A percentile compares a stretch with the other conserved stretches of the same genome.
phyloP scores from a whole-genome alignment of 2,329 filamentous ascomycete genomes.

The Fusarium lyarnte region DNA sequence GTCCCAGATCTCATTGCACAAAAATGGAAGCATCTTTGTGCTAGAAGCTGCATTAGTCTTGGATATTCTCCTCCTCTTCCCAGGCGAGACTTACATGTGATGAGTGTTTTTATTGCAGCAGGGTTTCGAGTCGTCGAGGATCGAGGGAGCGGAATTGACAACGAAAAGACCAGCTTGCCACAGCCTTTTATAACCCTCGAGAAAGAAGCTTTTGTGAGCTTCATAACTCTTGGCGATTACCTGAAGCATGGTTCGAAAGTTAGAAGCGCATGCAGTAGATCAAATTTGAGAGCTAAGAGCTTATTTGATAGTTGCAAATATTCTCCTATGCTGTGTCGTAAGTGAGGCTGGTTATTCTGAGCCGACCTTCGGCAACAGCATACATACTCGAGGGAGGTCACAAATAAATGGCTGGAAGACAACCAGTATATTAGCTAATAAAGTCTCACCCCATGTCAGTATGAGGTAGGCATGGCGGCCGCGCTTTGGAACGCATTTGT shows the following conservation, averaged over 20 bases:
- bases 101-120: neutral
- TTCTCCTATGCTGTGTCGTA: neutral
- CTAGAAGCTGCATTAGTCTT: neutral
- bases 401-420: neutral
- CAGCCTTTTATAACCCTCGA: neutral
- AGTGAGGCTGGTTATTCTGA: neutral
- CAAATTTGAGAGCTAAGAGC: neutral
- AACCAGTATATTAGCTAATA: neutral
- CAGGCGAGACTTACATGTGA: neutral
- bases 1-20: neutral
- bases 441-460: neutral
- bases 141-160: neutral
- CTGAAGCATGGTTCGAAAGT: neutral
- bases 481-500: neutral
- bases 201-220: neutral
- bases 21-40: neutral
- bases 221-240: neutral
- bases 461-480: neutral
- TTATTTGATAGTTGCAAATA: neutral
- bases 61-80: neutral
- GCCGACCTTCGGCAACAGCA: neutral
- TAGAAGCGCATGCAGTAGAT: too few species aligned
- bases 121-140: neutral
- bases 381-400: neutral
- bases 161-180: neutral